Conservation (phyloP, 208 protist genomes). For the Trypanosoma theileri region DNA sequence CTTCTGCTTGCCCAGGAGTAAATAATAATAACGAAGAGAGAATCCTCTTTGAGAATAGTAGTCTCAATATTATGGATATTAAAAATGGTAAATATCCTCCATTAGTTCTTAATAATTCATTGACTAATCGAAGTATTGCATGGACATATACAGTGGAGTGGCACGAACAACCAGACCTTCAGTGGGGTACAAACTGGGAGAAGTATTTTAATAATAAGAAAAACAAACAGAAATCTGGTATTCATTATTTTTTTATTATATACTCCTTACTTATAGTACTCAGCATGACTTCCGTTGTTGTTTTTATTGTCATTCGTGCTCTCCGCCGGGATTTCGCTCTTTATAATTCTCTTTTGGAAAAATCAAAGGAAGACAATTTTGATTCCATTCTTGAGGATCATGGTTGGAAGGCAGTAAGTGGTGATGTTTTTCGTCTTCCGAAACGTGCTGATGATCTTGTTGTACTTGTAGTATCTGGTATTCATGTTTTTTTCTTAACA, state of each 20-base stretch:
- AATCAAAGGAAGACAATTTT: neutral
- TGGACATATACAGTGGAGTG: constrained; percentile 49
- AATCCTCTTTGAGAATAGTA: neutral
- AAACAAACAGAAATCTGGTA: constrained; percentile 33
- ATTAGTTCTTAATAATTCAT: constrained; percentile 5
- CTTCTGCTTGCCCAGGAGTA: neutral
- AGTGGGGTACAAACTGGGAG: constrained; percentile 93
- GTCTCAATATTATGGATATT: neutral
- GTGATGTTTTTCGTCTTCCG: constrained; percentile 89
- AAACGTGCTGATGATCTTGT: constrained; percentile 45
- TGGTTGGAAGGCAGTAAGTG: constrained; percentile 88
- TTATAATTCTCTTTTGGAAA: constrained; percentile 49
- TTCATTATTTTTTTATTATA: constrained; percentile 93
- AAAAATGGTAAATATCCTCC: neutral
- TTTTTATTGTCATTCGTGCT: constrained; percentile 92
- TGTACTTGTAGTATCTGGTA: constrained; percentile 70
- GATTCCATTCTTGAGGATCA: constrained; percentile 67
- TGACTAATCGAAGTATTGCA: constrained; percentile 9
- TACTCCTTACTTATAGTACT: constrained; percentile 94
- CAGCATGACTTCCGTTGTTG: constrained; percentile 89
- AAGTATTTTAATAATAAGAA: constrained; percentile 67
- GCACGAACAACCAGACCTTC: constrained; percentile 33
- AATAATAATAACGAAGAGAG: neutral
- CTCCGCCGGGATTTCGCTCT: constrained; percentile 83
- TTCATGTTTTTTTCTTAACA: constrained; percentile 75